Conservation (phyloP, 1,284 basidiomycete genomes). For the Sporisorium exsertum region DNA sequence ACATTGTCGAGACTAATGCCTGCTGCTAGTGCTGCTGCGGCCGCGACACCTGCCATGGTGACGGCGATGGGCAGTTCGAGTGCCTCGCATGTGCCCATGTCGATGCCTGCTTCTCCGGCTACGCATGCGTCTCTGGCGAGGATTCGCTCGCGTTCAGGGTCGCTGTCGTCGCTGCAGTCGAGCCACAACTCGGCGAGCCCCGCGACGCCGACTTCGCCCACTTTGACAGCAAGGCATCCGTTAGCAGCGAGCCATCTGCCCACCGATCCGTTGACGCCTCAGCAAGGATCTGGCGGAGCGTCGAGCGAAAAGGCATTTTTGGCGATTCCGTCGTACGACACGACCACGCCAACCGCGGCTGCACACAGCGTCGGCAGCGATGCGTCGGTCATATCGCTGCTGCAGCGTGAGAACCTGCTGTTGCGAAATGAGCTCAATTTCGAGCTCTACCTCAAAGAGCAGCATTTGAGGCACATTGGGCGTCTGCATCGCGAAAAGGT, state of each 20-base stretch:
- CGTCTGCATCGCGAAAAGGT: slow-evolving; percentile 67
- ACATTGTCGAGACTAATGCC: slow-evolving; percentile 35
- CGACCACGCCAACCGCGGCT: slow-evolving; percentile 1
- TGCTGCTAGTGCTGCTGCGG: slow-evolving; percentile 39
- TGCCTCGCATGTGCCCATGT: slow-evolving; percentile 20
- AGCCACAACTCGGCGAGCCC: slow-evolving; percentile 22
- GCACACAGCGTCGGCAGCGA: slow-evolving; percentile 14
- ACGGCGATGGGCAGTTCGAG: slow-evolving; percentile 40
- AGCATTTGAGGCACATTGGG: slow-evolving; percentile 68
- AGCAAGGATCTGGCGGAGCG: slow-evolving; percentile 14
- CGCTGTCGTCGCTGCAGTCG: slow-evolving; percentile 47
- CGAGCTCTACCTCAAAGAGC: slow-evolving; percentile 69
- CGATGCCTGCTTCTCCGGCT: slow-evolving; percentile 33
- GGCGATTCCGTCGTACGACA: slow-evolving; percentile 12
- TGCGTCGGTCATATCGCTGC: slow-evolving; percentile 28
- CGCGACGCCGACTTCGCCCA: slow-evolving; percentile 31
- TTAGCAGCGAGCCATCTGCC: slow-evolving; percentile 35
- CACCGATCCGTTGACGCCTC: slow-evolving; percentile 22
- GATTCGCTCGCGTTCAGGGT: slow-evolving; percentile 47
- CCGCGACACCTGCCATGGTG: slow-evolving; percentile 41
- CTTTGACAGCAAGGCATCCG: slow-evolving; percentile 30
- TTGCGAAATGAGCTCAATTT: slow-evolving; percentile 66
- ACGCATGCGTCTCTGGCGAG: slow-evolving; percentile 29
- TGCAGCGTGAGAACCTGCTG: slow-evolving; percentile 61
- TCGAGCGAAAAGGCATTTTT: slow-evolving; percentile 9